Base-by-base conservation (phyloP, 179 eudicot species). In the Carnegiea gigantea region DNA sequence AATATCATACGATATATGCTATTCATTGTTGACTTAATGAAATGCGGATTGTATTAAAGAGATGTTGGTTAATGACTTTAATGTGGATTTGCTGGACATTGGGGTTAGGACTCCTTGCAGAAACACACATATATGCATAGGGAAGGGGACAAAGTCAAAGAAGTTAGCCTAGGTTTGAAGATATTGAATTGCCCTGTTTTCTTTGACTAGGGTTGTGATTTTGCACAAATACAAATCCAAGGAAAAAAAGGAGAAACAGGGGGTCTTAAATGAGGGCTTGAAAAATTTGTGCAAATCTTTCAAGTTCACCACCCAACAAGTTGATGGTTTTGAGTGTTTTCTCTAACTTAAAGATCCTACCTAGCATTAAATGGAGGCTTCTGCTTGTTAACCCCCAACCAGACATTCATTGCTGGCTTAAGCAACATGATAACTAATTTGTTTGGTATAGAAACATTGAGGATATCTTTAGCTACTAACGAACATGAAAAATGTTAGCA, bases 31-130 rank as follows among this genome's bases (percentile, higher is more conserved):
- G 53, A 48, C n/a, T 62, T n/a, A 62, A 62, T 62, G 40, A 20
- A 26, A 76, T 64, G 53, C 76, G 79, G 83, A 75, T 26, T 70
- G 43, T 72, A 72, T 53, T 33, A 75, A 46, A 74, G 78, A 73
- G 76, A 76, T 76, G 44, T 68, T 76, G 38, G 57, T 73, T 28
- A 74, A 74, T 49, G 79, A 83, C 62, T 72, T 38, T 65, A 67
- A 75, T 67, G 79, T 83, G 80, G 85, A 79, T 79, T 83, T 79
- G 85, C n/a, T 68, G 28, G 46, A 75, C 80, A 76, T 83, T 9
- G 80, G 73, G 59, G 79, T 70, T 68, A 36, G 68, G 26, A 72
- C 24, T 57, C 12, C 28, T 9, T 2, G 7, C 67, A 60, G 11
- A 60, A 60, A 60, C 26, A n/a, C 67, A 60, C 67, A 60, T 24